Evolutionary conservation across 1,284 basidiomycete genomes (phyloP).

Genomic region (Neotropicomus parvogracilis): DNA sequence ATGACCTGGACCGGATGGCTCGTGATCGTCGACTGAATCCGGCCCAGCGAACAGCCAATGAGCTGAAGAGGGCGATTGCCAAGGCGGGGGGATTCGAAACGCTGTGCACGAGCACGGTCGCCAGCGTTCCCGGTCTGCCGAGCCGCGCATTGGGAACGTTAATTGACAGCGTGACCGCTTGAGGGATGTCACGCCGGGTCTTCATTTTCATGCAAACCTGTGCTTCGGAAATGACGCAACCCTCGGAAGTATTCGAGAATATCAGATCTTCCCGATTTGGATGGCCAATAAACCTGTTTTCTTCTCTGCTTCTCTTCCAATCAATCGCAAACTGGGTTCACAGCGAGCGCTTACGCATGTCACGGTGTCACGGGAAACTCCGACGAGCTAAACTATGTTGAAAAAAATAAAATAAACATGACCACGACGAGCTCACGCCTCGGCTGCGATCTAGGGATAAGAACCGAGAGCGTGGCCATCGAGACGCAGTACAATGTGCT

Average conservation of each 20-base stretch:
- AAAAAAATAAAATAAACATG: neutral
- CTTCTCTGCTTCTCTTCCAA: neutral
- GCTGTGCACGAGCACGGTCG: conserved; percentile 10
- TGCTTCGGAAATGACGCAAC: conserved; percentile 25
- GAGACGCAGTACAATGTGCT: conserved; percentile 7
- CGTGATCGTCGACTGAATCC: conserved; percentile 77
- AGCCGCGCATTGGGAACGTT: conserved; percentile 18
- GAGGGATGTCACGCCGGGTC: conserved; percentile 24
- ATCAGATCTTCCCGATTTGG: conserved; percentile 22
- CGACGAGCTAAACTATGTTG: conserved; percentile 1
- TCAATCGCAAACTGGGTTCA: no score
- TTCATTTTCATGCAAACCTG: conserved; percentile 26
- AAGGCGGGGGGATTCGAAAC: conserved; percentile 43
- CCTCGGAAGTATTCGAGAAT: conserved; percentile 13
- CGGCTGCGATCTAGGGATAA: no score
- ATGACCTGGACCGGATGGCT: conserved; percentile 76
- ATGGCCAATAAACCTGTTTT: conserved; percentile 4
- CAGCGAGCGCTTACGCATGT: no score
- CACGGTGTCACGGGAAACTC: conserved; percentile 10
- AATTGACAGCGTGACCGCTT: conserved; percentile 27
- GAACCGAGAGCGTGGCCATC: no score
- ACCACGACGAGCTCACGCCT: no score
- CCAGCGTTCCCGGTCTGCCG: conserved; percentile 10
- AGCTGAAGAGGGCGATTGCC: conserved; percentile 63
- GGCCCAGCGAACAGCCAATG: conserved; percentile 84